Conservation (phyloP, 352 stramenopile species). For the Pseudoperonospora humuli region DNA sequence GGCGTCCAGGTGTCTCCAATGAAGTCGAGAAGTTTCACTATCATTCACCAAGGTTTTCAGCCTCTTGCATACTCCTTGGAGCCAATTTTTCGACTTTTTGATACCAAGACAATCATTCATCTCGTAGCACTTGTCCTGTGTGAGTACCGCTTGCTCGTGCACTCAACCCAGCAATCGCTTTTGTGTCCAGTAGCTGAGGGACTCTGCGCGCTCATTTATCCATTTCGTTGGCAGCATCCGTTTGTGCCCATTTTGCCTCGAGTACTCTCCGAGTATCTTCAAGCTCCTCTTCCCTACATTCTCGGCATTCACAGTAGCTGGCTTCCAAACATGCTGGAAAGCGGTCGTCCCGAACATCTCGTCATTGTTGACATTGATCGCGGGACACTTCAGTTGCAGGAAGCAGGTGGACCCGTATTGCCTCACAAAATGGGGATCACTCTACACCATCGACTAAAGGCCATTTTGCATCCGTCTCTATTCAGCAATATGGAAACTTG, state of each 20-base stretch:
- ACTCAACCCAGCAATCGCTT: slow-evolving; percentile 68
- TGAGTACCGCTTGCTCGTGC: slow-evolving; percentile 73
- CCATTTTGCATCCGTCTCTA: no score
- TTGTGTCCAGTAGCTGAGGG: slow-evolving; percentile 67
- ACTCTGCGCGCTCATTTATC: slow-evolving; percentile 74
- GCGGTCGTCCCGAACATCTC: slow-evolving; percentile 68
- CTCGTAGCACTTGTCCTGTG: slow-evolving; percentile 61
- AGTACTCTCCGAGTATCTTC: slow-evolving; percentile 77
- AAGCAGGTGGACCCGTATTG: slow-evolving; percentile 45
- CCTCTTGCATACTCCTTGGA: slow-evolving; percentile 62
- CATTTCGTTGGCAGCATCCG: slow-evolving; percentile 80
- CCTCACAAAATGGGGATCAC: slow-evolving; percentile 40
- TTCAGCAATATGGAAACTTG: no score
- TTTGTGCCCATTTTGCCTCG: slow-evolving; percentile 78
- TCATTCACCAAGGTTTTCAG: slow-evolving; percentile 47
- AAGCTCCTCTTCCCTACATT: slow-evolving; percentile 78
- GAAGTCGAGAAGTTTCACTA: slow-evolving; percentile 42
- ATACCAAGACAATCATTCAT: slow-evolving; percentile 64
- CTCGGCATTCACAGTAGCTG: slow-evolving; percentile 70
- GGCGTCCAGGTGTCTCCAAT: no score
- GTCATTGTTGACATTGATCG: slow-evolving; percentile 75
- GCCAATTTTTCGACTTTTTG: slow-evolving; percentile 65
- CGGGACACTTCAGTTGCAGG: slow-evolving; percentile 50
- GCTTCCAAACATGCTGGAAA: slow-evolving; percentile 56
- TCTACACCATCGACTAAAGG: slow-evolving; percentile 44